A percentile compares a stretch with the other conserved stretches of the same genome.
phyloP scores from a whole-genome alignment of 148 eudicot genomes.

The Camellia granthamiana region DNA sequence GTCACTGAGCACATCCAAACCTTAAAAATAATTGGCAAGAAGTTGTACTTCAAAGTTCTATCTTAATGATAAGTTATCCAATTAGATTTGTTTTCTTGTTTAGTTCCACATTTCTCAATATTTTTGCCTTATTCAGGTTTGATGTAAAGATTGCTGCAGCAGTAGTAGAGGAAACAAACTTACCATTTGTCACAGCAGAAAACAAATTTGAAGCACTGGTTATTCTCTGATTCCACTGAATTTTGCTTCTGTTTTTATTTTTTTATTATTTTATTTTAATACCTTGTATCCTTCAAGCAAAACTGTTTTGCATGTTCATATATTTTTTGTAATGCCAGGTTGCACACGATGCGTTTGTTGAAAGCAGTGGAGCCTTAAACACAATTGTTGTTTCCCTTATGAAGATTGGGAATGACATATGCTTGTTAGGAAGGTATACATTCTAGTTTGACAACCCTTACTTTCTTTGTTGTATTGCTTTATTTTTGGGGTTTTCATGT shows the following conservation, averaged over 20 bases:
- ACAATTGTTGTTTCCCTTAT: conserved; percentile 87
- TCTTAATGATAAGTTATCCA: background rate
- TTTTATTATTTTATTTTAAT: background rate
- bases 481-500: conserved; percentile 15
- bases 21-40: background rate
- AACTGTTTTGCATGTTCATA: background rate
- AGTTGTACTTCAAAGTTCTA: background rate
- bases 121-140: conserved; percentile 51
- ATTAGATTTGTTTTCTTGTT: background rate
- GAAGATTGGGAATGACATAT: conserved; percentile 96
- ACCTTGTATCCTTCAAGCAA: background rate
- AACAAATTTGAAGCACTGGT: conserved; percentile 98
- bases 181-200: conserved; percentile 96
- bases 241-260: background rate
- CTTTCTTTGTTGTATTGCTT: conserved; percentile 7
- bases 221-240: background rate
- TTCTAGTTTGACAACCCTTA: conserved; percentile 8
- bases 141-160: conserved; percentile 94
- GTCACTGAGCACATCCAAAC: background rate
- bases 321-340: conserved; percentile 44
- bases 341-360: conserved; percentile 98
- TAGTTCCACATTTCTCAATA: background rate
- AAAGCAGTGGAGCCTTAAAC: conserved; percentile 86
- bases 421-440: conserved; percentile 88
- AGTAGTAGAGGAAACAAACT: conserved; percentile 85